Conservation (phyloP, 495 filamentous ascomycete genomes). For the Bombardia bombarda region DNA sequence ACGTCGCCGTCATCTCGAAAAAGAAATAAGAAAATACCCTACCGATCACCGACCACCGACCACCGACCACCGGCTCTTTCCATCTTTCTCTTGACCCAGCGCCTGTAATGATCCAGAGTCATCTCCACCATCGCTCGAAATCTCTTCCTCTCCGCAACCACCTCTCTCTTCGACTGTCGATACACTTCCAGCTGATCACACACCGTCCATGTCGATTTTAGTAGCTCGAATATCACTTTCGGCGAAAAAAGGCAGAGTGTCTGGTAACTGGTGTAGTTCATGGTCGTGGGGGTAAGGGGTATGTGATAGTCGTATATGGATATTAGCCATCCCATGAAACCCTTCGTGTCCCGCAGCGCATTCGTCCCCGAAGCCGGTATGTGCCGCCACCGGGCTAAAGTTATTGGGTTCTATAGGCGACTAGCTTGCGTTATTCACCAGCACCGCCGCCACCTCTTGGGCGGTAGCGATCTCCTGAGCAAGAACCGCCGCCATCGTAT, state of each 20-base stretch:
- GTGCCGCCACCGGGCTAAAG: not conserved
- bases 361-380: not conserved
- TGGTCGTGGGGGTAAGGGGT: no score
- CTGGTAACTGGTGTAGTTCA: not conserved
- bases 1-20: not conserved
- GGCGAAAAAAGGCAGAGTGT: not conserved
- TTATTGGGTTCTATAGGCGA: no score
- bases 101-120: not conserved
- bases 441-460: not conserved
- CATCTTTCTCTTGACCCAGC: not conserved
- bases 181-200: no score
- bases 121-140: not conserved
- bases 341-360: no score
- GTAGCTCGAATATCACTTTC: not conserved
- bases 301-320: no score
- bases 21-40: no score
- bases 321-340: no score
- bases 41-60: no score
- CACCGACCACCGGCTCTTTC: no score
- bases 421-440: not conserved
- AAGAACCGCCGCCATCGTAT: conserved; percentile 22
- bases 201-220: no score
- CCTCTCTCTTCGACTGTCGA: not conserved
- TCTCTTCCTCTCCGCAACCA: not conserved
- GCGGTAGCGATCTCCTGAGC: not conserved